These are phyloP conservation scores for Pseudogymnoascus destructans DNA, from an alignment of 2,329 filamentous ascomycete species.

Conservation along the genomic window DNA sequence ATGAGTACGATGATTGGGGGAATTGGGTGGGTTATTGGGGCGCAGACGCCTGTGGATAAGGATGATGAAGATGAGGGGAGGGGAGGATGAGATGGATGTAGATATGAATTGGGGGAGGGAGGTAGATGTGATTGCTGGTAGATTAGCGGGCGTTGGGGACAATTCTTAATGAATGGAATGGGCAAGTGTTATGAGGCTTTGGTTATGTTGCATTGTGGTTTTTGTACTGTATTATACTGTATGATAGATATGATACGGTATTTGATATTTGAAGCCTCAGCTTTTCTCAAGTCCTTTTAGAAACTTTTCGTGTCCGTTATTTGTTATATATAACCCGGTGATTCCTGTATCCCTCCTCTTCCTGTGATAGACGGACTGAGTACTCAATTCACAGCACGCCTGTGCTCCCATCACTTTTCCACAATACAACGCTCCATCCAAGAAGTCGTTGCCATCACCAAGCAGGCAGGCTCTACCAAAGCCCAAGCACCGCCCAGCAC, in stretches of 20 bases:
- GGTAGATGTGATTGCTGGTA: background rate
- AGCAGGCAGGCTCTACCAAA: background rate
- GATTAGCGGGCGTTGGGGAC: background rate
- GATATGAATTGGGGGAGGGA: background rate
- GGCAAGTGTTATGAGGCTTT: background rate
- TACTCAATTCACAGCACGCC: background rate
- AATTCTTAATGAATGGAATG: background rate
- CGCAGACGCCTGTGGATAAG: conserved; percentile 29
- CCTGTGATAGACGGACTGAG: background rate
- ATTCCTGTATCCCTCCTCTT: background rate
- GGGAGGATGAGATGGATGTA: background rate
- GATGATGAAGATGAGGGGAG: background rate
- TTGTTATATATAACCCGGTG: background rate
- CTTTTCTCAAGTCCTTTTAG: background rate
- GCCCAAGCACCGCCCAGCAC: background rate
- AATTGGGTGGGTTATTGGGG: conserved; percentile 55
- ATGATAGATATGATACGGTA: background rate
- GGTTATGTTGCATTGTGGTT: background rate
- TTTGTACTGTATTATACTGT: background rate
- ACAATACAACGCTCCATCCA: background rate
- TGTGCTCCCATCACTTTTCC: background rate
- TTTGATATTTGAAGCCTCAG: background rate
- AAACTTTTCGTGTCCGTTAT: background rate
- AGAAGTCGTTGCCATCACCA: background rate
- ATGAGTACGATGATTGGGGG: conserved; percentile 54